Evolutionary conservation across 169 alveolate genomes (phyloP), one percentile per base, ranked within the genome.

Genomic region (Theileria luwenshuni): DNA sequence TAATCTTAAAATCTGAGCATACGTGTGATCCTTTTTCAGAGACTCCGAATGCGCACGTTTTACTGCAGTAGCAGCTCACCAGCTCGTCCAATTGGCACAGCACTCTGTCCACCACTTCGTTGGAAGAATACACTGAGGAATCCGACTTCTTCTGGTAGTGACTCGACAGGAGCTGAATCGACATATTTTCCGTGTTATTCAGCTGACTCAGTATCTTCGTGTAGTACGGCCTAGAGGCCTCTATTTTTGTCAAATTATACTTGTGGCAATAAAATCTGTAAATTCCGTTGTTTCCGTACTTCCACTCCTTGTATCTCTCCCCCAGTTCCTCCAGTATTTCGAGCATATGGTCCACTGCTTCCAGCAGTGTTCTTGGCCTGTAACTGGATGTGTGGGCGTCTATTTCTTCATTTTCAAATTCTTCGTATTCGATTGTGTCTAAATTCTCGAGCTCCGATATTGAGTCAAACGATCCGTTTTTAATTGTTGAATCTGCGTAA

Each of bases 211-310:
- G 76, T 33, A 68, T 68, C 61, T 48, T 42, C 23, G 23, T 47
- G 62, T 79, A 79, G 59, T 79, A 68, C 17, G 45, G 35, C 15
- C 76, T 10, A 27, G 74, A 21, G 23, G 27, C 43, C 21, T 23
- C 7, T 27, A 68, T 30, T 28, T 56, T 7, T 19, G 75, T 38
- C 35, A 79, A 38, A 47, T 79, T 79, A 30, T 68, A 79, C 71
- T 70, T 79, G 77, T 79, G 87, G 75, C 87, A 79, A 32, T 79
- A 79, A 35, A 71, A 79, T 19, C 87, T 28, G 59, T 65, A 74
- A 8, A 79, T 28, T 10, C 87, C 87, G 42, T 58, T 58, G 25
- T 77, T 28, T 42, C 70, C 25, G 48, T 71, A 72, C 77, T 79
- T 79, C 87, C 87, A 79, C 10, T 76, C 68, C 13, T 69, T 77